A percentile compares a stretch with the other conserved stretches of the same genome.
These are phyloP conservation scores for Phyllachora maydis DNA, from an alignment of 2,329 filamentous ascomycete genomes.

Conservation along the genomic window DNA sequence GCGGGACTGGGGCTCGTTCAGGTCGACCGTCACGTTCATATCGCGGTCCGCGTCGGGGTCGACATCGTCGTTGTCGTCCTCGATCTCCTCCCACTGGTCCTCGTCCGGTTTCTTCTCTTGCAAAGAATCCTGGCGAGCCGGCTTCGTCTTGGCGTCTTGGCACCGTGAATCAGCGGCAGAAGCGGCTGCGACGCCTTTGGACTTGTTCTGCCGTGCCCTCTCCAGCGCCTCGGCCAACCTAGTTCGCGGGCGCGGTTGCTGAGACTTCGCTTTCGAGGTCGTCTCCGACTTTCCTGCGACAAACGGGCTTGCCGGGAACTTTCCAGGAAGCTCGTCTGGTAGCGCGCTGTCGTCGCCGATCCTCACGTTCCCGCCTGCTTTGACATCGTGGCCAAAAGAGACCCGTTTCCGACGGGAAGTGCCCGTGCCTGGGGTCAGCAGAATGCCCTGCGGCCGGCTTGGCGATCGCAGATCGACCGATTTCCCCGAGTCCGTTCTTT, in stretches of 20 bases:
- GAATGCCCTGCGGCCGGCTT: slow-evolving; percentile 32
- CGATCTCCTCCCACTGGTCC: slow-evolving; percentile 33
- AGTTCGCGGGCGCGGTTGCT: slow-evolving; percentile 15
- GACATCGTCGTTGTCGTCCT: slow-evolving; percentile 3
- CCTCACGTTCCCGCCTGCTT: slow-evolving; percentile 11
- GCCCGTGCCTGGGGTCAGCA: slow-evolving; percentile 42
- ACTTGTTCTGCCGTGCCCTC: slow-evolving; percentile 14
- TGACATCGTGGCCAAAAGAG: slow-evolving; percentile 38
- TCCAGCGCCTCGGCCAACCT: slow-evolving; percentile 24
- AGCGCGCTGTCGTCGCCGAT: slow-evolving; percentile 5
- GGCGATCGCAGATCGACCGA: slow-evolving; percentile 17
- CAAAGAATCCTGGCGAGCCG: slow-evolving; percentile 21
- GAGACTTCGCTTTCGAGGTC: neutral
- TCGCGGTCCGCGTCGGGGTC: slow-evolving; percentile 16
- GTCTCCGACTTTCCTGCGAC: slow-evolving; percentile 5
- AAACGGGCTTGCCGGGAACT: slow-evolving; percentile 11
- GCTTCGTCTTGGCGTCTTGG: slow-evolving; percentile 3
- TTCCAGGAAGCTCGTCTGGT: slow-evolving; percentile 10
- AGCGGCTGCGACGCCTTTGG: neutral
- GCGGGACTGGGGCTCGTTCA: slow-evolving; percentile 53
- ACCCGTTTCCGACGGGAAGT: slow-evolving; percentile 41
- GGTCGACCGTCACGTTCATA: slow-evolving; percentile 45
- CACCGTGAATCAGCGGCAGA: too few species aligned
- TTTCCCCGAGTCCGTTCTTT: slow-evolving; percentile 7
- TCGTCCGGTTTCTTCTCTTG: slow-evolving; percentile 19